These are phyloP conservation scores for Cyberlindnera subsufficiens DNA, from an alignment of 805 yeast genomes.

Conservation along the genomic window DNA sequence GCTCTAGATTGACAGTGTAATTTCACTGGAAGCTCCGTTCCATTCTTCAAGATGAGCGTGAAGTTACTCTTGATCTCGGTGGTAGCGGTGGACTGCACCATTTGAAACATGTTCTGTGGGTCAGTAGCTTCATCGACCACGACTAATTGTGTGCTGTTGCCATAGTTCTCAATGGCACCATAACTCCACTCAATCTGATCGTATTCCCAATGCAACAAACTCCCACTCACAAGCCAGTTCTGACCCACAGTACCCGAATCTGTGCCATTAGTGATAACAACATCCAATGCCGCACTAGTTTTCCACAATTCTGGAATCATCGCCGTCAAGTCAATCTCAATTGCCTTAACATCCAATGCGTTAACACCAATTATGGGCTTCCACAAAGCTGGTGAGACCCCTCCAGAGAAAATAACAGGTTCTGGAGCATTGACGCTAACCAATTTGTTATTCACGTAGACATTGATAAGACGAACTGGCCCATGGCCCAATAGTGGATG, in stretches of 20 bases:
- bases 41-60: slow-evolving; percentile 15
- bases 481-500: slow-evolving; percentile 54
- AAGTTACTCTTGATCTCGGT: slow-evolving; percentile 13
- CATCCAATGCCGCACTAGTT: slow-evolving; percentile 31
- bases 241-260: slow-evolving; percentile 26
- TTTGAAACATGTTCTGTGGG: slow-evolving; percentile 14
- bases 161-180: slow-evolving; percentile 31
- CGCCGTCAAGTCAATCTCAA: slow-evolving; percentile 66
- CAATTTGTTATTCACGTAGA: slow-evolving; percentile 51
- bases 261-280: slow-evolving; percentile 50
- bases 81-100: slow-evolving; percentile 14
- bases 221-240: slow-evolving; percentile 60
- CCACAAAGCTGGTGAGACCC: slow-evolving; percentile 78
- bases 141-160: slow-evolving; percentile 19
- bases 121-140: slow-evolving; percentile 1
- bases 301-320: slow-evolving; percentile 66
- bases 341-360: slow-evolving; percentile 69
- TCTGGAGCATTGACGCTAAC: slow-evolving; percentile 62
- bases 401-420: slow-evolving; percentile 77
- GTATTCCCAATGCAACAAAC: slow-evolving; percentile 49
- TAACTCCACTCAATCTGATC: slow-evolving; percentile 29
- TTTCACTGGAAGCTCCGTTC: slow-evolving; percentile 17
- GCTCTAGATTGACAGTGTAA: slow-evolving; percentile 21
- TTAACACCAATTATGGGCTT: slow-evolving; percentile 67
- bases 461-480: slow-evolving; percentile 62